phyloP scores from a whole-genome alignment of 106 monocot genomes.

The Cymbidium sinense region DNA sequence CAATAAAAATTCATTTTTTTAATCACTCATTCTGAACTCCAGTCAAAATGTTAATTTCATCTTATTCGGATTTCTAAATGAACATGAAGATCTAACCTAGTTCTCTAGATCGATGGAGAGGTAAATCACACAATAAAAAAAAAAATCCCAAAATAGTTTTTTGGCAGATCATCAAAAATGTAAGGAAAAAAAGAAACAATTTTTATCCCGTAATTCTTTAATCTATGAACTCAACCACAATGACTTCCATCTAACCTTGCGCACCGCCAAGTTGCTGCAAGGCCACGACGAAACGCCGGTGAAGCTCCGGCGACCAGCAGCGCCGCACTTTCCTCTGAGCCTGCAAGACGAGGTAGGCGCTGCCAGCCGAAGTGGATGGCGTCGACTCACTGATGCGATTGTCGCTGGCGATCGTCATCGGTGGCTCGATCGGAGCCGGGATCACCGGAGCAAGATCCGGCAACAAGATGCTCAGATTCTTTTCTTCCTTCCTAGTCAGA shows the following conservation, averaged over 20 bases:
- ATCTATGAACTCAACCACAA: not conserved
- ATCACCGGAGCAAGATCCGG: conserved; percentile 30
- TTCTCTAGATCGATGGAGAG: too few species aligned
- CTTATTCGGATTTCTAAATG: too few species aligned
- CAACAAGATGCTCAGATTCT: not conserved
- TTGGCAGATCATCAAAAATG: not conserved
- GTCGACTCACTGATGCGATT: not conserved
- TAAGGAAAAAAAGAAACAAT: not conserved
- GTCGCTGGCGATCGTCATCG: not conserved
- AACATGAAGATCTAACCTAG: too few species aligned
- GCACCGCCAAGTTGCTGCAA: conserved; percentile 80
- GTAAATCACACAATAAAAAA: too few species aligned
- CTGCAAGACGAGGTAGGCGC: conserved; percentile 5
- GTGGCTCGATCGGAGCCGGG: not conserved
- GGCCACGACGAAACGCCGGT: conserved; percentile 63
- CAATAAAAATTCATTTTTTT: too few species aligned
- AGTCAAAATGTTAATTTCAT: too few species aligned
- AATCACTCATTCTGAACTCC: too few species aligned
- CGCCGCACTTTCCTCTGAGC: conserved; percentile 58
- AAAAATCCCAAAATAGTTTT: not conserved
- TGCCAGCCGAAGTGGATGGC: not conserved
- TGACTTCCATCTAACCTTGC: conserved; percentile 41
- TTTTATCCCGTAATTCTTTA: too few species aligned
- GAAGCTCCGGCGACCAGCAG: conserved; percentile 97
- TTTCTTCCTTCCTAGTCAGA: conserved; percentile 25